Percentiles rank a stretch among this genome's conserved stretches.
These are phyloP conservation scores for Kazachstania sp. DNA, from an alignment of 1,139 yeast species.

Conservation along the genomic window DNA sequence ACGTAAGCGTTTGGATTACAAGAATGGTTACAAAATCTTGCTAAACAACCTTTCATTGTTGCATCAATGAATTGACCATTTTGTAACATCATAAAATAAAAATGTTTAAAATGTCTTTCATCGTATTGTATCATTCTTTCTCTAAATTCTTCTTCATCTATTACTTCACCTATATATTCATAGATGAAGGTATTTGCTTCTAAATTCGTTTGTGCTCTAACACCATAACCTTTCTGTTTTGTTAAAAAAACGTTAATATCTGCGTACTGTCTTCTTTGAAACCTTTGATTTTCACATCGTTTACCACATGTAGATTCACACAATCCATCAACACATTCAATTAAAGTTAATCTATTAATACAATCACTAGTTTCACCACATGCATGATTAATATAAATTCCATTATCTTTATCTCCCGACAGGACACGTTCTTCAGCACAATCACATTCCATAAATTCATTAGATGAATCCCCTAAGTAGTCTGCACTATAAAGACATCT, in stretches of 20 bases:
- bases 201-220: conserved; percentile 59
- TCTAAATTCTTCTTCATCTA: conserved; percentile 65
- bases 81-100: conserved; percentile 95
- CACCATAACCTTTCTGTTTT: conserved; percentile 81
- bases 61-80: conserved; percentile 93
- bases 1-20: conserved; percentile 92
- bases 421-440: conserved; percentile 39
- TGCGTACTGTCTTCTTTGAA: conserved; percentile 69
- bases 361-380: conserved; percentile 86
- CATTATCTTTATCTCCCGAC: conserved; percentile 18
- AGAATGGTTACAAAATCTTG: conserved; percentile 89
- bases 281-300: conserved; percentile 78
- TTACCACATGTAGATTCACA: conserved; percentile 60
- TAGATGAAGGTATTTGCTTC: conserved; percentile 62
- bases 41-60: conserved; percentile 76
- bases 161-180: conserved; percentile 92
- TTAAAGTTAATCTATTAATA: conserved; percentile 83
- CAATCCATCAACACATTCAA: conserved; percentile 75
- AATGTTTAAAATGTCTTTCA: conserved; percentile 64
- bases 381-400: conserved; percentile 44
- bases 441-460: conserved; percentile 80
- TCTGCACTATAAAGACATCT: conserved; percentile 56
- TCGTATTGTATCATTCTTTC: conserved; percentile 70
- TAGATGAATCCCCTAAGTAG: conserved; percentile 54
- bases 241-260: conserved; percentile 69